These are phyloP conservation scores for Pseudogymnoascus sp. DNA, from an alignment of 2,329 filamentous ascomycete species.

Conservation along the genomic window DNA sequence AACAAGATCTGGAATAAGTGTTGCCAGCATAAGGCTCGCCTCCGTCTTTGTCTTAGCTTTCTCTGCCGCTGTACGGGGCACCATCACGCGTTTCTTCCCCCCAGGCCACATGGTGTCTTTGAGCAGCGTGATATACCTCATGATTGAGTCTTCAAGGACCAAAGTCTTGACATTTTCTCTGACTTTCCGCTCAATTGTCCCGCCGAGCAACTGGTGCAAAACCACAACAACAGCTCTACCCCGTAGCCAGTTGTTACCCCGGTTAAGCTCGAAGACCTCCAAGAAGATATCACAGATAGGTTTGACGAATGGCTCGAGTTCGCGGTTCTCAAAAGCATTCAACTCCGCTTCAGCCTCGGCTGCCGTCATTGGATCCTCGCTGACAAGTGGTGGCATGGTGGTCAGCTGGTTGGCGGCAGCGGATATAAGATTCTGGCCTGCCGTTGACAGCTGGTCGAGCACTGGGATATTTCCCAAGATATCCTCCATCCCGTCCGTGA, in stretches of 20 bases:
- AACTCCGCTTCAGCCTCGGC: slow-evolving; percentile 89
- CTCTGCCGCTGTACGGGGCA: slow-evolving; percentile 57
- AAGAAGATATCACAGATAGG: slow-evolving; percentile 97
- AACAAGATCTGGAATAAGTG: slow-evolving; percentile 81
- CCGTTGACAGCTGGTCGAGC: slow-evolving; percentile 84
- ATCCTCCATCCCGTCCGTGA: slow-evolving; percentile 96
- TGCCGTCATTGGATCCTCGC: slow-evolving; percentile 42
- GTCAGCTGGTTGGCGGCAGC: slow-evolving; percentile 60
- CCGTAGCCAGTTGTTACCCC: slow-evolving; percentile 93
- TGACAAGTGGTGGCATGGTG: slow-evolving; percentile 43
- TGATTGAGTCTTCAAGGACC: slow-evolving; percentile 67
- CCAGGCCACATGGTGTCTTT: slow-evolving; percentile 74
- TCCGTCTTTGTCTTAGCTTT: slow-evolving; percentile 76
- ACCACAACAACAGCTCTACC: slow-evolving; percentile 94
- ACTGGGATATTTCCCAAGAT: slow-evolving; percentile 94
- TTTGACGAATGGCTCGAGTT: slow-evolving; percentile 92
- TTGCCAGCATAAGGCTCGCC: slow-evolving; percentile 80
- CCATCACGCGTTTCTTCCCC: slow-evolving; percentile 43
- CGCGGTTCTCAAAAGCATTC: slow-evolving; percentile 82
- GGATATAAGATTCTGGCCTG: slow-evolving; percentile 82
- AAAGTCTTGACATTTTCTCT: slow-evolving; percentile 71
- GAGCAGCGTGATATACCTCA: slow-evolving; percentile 66
- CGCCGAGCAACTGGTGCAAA: slow-evolving; percentile 86
- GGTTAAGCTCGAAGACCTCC: slow-evolving; percentile 88
- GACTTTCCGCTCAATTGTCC: slow-evolving; percentile 92